phyloP scores from a whole-genome alignment of 192 early-diverging fungal species.

The Coemansia sp. region DNA sequence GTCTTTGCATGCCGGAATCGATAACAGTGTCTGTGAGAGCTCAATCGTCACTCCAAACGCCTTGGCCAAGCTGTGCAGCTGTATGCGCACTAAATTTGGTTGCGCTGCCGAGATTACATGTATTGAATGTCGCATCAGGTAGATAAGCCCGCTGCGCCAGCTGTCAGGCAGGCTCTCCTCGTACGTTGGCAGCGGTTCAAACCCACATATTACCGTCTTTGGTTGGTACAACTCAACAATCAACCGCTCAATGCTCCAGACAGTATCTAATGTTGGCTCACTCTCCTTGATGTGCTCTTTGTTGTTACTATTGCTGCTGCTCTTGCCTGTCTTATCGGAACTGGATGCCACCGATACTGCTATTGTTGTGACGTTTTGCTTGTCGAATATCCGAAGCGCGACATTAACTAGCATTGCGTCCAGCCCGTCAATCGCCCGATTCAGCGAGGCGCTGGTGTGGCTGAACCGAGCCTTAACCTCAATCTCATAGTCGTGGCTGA shows the following conservation, averaged over 20 bases:
- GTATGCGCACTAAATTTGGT: conserved; percentile 35
- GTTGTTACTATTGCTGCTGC: neutral
- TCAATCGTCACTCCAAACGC: conserved; percentile 32
- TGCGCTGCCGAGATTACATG: conserved; percentile 37
- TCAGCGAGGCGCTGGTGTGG: neutral
- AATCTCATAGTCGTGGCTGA: conserved; percentile 15
- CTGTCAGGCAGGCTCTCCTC: conserved; percentile 23
- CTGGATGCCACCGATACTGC: conserved; percentile 17
- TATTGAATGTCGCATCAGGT: conserved; percentile 26
- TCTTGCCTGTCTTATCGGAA: neutral
- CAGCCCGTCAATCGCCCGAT: conserved; percentile 1
- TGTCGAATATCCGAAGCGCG: conserved; percentile 35
- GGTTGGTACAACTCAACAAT: conserved; percentile 27
- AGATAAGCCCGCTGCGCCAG: conserved; percentile 32
- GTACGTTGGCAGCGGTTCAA: conserved; percentile 37
- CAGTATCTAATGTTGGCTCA: neutral
- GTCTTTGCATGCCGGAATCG: conserved; percentile 23
- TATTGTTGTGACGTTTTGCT: conserved; percentile 23
- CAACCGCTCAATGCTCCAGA: conserved; percentile 23
- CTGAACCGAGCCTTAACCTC: conserved; percentile 8
- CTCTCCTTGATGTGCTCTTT: neutral
- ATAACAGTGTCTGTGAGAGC: conserved; percentile 22
- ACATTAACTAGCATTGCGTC: conserved; percentile 24
- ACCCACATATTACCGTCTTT: conserved; percentile 29
- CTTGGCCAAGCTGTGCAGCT: conserved; percentile 32